These are phyloP conservation scores for Trichoderma harzianum DNA, from an alignment of 2,329 filamentous ascomycete species.

Conservation along the genomic window DNA sequence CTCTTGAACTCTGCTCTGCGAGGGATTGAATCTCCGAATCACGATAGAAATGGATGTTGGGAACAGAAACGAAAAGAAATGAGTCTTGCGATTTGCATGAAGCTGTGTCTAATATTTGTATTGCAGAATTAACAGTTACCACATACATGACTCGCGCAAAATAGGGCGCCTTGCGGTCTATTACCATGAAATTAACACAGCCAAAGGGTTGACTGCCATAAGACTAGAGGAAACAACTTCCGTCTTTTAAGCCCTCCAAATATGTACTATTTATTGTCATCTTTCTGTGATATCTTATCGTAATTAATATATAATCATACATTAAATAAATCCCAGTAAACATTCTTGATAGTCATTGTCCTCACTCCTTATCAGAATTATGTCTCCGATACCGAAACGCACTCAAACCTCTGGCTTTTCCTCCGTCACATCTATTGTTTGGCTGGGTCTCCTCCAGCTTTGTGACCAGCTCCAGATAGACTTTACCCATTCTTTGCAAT, in stretches of 20 bases:
- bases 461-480: neutral
- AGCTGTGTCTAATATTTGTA: too few relatives aligned
- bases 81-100: too few relatives aligned
- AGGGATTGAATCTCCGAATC: neutral
- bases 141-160: neutral
- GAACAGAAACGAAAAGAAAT: neutral
- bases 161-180: neutral
- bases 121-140: too few relatives aligned
- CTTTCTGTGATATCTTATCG: neutral
- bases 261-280: neutral
- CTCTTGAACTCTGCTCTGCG: neutral
- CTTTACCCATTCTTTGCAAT: neutral
- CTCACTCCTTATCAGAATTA: neutral
- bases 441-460: neutral
- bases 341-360: neutral
- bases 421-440: neutral
- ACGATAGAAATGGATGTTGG: neutral
- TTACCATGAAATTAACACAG: neutral
- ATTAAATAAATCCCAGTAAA: neutral
- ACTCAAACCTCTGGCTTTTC: neutral
- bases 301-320: neutral
- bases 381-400: neutral
- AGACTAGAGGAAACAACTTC: too few relatives aligned
- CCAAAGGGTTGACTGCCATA: neutral
- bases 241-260: accelerated